Conservation (phyloP, 1,139 yeast genomes). For the Diutina siamensis region DNA sequence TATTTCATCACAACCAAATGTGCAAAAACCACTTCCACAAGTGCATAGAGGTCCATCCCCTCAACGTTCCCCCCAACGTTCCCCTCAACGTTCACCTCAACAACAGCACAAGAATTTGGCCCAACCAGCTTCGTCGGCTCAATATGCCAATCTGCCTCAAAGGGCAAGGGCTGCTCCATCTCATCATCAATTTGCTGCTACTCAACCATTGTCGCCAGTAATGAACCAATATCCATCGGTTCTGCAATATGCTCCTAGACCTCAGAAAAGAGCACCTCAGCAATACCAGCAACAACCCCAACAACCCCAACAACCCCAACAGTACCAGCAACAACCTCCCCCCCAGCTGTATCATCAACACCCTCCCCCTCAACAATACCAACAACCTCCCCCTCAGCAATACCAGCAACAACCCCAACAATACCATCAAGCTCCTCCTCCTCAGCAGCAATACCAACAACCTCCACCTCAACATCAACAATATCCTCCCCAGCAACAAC, state of each 20-base stretch:
- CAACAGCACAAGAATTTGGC: slow-evolving; percentile 6
- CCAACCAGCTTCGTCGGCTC: neutral
- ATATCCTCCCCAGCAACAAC: slow-evolving; percentile 6
- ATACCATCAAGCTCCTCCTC: slow-evolving; percentile 5
- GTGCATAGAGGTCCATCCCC: neutral
- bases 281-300: slow-evolving; percentile 9
- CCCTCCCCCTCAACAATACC: slow-evolving; percentile 8
- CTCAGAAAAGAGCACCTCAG: slow-evolving; percentile 5
- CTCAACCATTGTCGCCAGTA: neutral
- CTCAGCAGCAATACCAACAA: slow-evolving; percentile 6
- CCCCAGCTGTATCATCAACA: slow-evolving; percentile 9
- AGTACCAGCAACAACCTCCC: slow-evolving; percentile 11
- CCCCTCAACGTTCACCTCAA: neutral
- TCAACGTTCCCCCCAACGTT: neutral
- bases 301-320: slow-evolving; percentile 9
- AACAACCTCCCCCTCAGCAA: slow-evolving; percentile 6
- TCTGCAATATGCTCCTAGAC: slow-evolving; percentile 1
- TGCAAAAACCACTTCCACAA: slow-evolving; percentile 7
- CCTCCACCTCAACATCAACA: slow-evolving; percentile 4
- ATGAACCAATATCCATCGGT: neutral
- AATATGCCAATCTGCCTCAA: neutral
- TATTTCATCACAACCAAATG: slow-evolving; percentile 7
- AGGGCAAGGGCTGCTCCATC: neutral
- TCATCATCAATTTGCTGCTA: neutral
- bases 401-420: slow-evolving; percentile 7